Evolutionary conservation across 306 rosid species (phyloP), one percentile per base, ranked within the genome.

Genomic region (Corylus avellana): DNA sequence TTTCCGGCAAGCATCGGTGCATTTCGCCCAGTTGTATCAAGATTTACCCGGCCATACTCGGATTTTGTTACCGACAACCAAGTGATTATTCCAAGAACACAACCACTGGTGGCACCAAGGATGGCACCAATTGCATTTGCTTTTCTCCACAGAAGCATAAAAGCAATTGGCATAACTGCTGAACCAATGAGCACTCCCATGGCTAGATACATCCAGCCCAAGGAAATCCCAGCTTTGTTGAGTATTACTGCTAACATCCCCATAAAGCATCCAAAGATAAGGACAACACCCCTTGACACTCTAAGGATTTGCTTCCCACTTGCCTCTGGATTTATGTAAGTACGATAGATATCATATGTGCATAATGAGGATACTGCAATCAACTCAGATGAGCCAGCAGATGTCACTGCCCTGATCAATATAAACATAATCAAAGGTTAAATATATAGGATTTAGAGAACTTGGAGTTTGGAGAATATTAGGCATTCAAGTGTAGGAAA

Each of bases 1-100:
- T 94, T 94, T 77, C 98, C 98, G 18, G 90, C 93, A 47, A 94
- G 97, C 98, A 94, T 94, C 29, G 98, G 98, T 0, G 97, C 97
- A 77, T 94, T 94, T 69, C 91, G 76, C 18, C 98, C 98, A 2
- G 94, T 94, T 62, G 98, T 92, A 48, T 88, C 87, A 17, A 94
- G 97, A 70, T 84, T 88, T 82, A 94, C 80, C 57, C 27, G 62
- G 18, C 98, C 97, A 77, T 94, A 94, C 77, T 89, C 87, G 17
- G 87, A 73, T 63, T 86, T 86, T 12, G 97, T 74, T 53, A 89
- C 97, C 18, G 88, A 86, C 58, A 94, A 35, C 98, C 98, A 94
- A 35, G 96, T 86, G 83, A 85, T 81, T 50, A 91, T 81, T 70
- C 98, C 98, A 27, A 94, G 81, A 79, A 89, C 74, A 84, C 98